Base-by-base conservation (phyloP, 495 filamentous ascomycete species). In the Diplogelasinospora grovesii region DNA sequence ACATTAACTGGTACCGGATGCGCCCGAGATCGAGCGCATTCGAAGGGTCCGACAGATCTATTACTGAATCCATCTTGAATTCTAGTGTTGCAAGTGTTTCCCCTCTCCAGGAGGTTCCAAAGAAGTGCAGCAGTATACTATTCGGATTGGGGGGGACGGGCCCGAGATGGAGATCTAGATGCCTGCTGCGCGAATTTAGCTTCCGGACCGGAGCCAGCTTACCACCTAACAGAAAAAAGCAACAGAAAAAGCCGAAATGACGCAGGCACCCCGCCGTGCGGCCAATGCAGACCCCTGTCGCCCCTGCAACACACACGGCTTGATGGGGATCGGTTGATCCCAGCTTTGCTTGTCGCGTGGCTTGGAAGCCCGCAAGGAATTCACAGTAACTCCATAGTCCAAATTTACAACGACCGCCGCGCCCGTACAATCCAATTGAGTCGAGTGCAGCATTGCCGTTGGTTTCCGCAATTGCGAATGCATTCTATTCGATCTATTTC, bases 1-100 rank as follows among this genome's bases (percentile, higher is more conserved):
- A 95, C 89, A 97, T 95, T 39, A 98, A 65, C 61, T 98, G 90
- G 66, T 85, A 94, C 45, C 92, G 86, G 61, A 98, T 98, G 56
- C 90, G 90, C 28, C 81, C 71, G 24, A 98, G 74, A 52, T 96
- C 89, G 49, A 98, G 69, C 22, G 89, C 89, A 67, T 87, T 83
- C 47, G 77, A 77, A 52, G 77, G 71, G 63, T 96, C 81, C 11
- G 78, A 84, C 23, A 95, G 77, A 62, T 96, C 87, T 52, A 97
- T 92, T 34, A 87, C 78, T 7, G 83, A 65, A 56, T 98, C 92
- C 92, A 98, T 97, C 46, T 52, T 65, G 52, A 35, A n/a, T 11
- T 39, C 16, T n/a, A n/a, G 22, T 14, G 31, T 36, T 22, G 33
- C 16, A n/a, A 19, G 33, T 14, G 4, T 36, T 16, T 22, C 18